These are phyloP conservation scores for Cercophora samala DNA, from an alignment of 495 filamentous ascomycete genomes.

Conservation along the genomic window DNA sequence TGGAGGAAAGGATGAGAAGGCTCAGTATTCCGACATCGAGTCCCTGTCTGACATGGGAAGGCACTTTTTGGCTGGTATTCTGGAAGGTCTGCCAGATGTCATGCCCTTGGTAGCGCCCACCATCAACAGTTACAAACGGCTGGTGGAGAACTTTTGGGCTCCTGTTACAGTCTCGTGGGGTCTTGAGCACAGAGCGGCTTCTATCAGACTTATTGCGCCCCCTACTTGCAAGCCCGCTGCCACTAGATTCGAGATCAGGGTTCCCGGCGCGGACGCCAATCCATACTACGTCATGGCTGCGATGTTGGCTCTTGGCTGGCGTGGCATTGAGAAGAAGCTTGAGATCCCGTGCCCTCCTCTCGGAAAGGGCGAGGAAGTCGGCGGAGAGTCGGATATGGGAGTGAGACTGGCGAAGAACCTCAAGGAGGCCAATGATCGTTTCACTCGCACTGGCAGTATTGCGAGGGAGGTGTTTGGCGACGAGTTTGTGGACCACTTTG, in stretches of 20 bases:
- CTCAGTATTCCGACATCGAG: conserved; percentile 69
- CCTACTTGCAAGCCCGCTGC: conserved; percentile 78
- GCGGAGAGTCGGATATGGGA: conserved; percentile 61
- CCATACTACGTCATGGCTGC: conserved; percentile 84
- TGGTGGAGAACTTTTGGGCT: conserved; percentile 99
- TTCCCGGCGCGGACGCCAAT: conserved; percentile 87
- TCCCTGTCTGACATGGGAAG: conserved; percentile 82
- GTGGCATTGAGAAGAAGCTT: conserved; percentile 86
- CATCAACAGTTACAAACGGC: conserved; percentile 93
- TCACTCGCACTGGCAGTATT: conserved; percentile 71
- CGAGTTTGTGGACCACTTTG: conserved; percentile 93
- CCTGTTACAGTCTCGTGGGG: conserved; percentile 98
- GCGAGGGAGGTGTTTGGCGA: conserved; percentile 91
- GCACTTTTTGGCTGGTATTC: conserved; percentile 88
- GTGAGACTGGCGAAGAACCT: conserved; percentile 74
- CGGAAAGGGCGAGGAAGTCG: conserved; percentile 76
- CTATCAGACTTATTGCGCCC: conserved; percentile 82
- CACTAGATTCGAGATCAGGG: conserved; percentile 87
- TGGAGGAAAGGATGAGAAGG: conserved; percentile 61
- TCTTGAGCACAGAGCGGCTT: conserved; percentile 88
- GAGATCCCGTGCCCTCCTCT: conserved; percentile 78
- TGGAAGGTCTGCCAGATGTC: conserved; percentile 85
- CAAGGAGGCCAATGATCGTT: conserved; percentile 73
- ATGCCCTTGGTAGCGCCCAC: conserved; percentile 95
- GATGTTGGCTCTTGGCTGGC: conserved; percentile 79